These are phyloP conservation scores for Colletotrichum shisoi DNA, from an alignment of 2,329 filamentous ascomycete genomes.

Conservation along the genomic window DNA sequence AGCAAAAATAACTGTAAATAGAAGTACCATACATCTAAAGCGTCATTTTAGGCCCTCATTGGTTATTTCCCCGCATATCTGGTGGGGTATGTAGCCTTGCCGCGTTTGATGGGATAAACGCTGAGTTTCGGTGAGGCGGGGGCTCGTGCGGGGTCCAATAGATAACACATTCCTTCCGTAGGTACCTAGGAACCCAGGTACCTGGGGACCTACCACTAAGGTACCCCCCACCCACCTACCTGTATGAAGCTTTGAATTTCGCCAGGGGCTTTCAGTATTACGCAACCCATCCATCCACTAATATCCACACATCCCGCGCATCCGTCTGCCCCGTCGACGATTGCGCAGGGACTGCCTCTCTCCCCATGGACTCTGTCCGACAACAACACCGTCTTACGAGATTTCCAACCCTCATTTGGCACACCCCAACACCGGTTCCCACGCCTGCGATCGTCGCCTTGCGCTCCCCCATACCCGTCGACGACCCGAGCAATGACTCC, in stretches of 20 bases:
- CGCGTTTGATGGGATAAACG: too few species aligned
- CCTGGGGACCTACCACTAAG: too few species aligned
- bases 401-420: not conserved
- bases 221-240: too few species aligned
- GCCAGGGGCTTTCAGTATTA: not conserved
- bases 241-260: constrained; percentile 19
- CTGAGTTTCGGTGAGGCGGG: not conserved
- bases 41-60: too few species aligned
- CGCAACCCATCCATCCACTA: not conserved
- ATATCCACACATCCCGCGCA: not conserved
- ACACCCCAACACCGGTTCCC: not conserved
- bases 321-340: not conserved
- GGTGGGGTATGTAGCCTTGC: too few species aligned
- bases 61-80: too few species aligned
- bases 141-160: not conserved
- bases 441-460: not conserved
- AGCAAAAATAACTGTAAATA: too few species aligned
- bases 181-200: too few species aligned
- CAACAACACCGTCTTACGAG: not conserved
- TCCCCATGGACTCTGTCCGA: not conserved
- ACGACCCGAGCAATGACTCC: constrained; percentile 27
- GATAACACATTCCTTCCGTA: too few species aligned
- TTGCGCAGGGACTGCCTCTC: constrained; percentile 5
- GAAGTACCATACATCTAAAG: too few species aligned
- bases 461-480: not conserved